Evolutionary conservation across 1,284 basidiomycete species (phyloP).

Genomic region (Erythrobasidium hasegawianum): DNA sequence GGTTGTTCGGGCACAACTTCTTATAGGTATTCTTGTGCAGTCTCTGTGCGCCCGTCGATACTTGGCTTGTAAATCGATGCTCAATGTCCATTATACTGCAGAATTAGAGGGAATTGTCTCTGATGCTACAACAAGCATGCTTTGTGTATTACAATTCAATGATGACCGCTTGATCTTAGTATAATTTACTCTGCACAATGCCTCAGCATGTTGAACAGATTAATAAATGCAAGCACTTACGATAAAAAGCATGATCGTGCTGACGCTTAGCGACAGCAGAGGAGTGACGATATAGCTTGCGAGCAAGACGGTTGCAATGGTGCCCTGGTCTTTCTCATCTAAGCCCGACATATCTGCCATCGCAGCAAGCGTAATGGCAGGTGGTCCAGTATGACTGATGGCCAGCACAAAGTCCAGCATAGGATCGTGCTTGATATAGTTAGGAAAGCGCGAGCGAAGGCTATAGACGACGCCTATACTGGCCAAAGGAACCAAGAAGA

Average conservation of each 20-base stretch:
- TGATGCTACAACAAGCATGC: too few species aligned
- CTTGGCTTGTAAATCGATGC: too few species aligned
- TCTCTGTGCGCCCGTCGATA: too few species aligned
- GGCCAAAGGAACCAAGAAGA: constrained; percentile 46
- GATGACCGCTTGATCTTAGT: not conserved
- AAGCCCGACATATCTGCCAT: constrained; percentile 39
- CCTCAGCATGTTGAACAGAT: too few species aligned
- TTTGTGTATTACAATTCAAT: too few species aligned
- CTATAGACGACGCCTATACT: constrained; percentile 44
- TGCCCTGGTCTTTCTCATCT: constrained; percentile 24
- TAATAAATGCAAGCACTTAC: too few species aligned
- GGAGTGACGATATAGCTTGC: constrained; percentile 31
- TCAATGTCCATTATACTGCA: too few species aligned
- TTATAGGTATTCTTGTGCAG: too few species aligned
- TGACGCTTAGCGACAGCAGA: constrained; percentile 16
- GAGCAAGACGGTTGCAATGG: constrained; percentile 24
- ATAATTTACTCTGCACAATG: not conserved
- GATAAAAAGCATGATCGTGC: constrained; percentile 9
- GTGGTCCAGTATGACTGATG: constrained; percentile 48
- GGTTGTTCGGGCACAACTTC: too few species aligned
- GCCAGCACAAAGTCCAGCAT: constrained; percentile 48
- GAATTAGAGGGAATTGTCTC: too few species aligned
- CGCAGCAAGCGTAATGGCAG: constrained; percentile 48
- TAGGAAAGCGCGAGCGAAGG: constrained; percentile 39
- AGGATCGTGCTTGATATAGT: constrained; percentile 40